Evolutionary conservation across 768 basidiomycete genomes (phyloP), one percentile per base, ranked within the genome.

Genomic region (Tremella mesenterica): DNA sequence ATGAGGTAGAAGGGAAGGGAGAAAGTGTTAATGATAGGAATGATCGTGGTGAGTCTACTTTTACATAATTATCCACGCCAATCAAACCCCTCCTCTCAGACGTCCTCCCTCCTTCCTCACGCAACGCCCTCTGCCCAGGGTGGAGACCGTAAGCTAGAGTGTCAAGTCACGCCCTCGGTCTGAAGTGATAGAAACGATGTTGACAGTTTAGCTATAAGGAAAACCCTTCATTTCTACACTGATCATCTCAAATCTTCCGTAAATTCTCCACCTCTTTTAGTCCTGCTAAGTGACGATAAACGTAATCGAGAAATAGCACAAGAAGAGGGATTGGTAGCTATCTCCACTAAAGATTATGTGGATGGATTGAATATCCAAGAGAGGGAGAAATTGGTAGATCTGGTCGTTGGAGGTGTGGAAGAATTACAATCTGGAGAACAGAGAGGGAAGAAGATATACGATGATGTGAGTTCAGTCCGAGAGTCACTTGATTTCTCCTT

Each of bases 151-250:
- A 44, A 44, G 12, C 41, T 21, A 10, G 20, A 44, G 45, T 9
- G 14, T 21, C 9, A 23, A 14, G 25, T 47, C 7, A 9, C 25
- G 33, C n/a, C n/a, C n/a, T n/a, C n/a, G n/a, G n/a, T n/a, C n/a
- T n/a, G n/a, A n/a, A n/a, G n/a, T n/a, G n/a, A n/a, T n/a, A n/a
- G n/a, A n/a, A n/a, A n/a, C n/a, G n/a, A n/a, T n/a, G n/a, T n/a
- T n/a, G n/a, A n/a, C n/a, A n/a, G n/a, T n/a, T 14, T 58, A 91
- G 92, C 88, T 5, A 99, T 99, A 55, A 81, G 95, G 45, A 85
- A 82, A 66, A 85, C 88, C 1, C 79, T 88, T 1, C 75, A 81
- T 39, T 99, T 92, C 89, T 99, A 96, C 73, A 81, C 81, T 39
- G 69, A 79, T 1, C 89, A 93, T 67, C 73, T 95, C 0, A 23